Conservation (phyloP, 306 rosid species). For the Betula pendula region DNA sequence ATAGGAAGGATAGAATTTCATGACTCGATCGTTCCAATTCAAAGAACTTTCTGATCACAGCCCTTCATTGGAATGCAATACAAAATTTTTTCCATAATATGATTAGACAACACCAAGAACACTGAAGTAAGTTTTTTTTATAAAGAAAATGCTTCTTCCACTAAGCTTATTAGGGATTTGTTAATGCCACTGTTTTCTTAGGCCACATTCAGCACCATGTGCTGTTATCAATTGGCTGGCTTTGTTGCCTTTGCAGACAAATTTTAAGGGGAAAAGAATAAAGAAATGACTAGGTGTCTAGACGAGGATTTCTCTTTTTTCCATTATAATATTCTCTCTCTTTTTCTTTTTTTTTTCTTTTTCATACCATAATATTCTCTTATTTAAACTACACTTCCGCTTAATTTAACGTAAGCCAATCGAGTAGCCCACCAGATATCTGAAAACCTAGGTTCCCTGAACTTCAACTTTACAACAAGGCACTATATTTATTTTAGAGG, state of each 20-base stretch:
- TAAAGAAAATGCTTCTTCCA: slow-evolving; percentile 61
- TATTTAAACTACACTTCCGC: too few relatives aligned
- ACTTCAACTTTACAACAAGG: slow-evolving; percentile 15
- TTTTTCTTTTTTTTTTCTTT: too few relatives aligned
- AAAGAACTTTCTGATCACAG: slow-evolving; percentile 12
- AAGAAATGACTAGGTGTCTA: not conserved
- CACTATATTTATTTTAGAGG: slow-evolving; percentile 10
- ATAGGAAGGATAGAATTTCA: slow-evolving; percentile 36
- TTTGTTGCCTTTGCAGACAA: not conserved
- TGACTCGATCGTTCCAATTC: slow-evolving; percentile 25
- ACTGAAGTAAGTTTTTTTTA: slow-evolving; percentile 18
- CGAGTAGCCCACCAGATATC: slow-evolving; percentile 1
- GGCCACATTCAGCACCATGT: slow-evolving; percentile 14
- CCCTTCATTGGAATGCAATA: slow-evolving; percentile 38
- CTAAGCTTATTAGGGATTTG: slow-evolving; percentile 31
- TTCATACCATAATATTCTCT: too few relatives aligned
- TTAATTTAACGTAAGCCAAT: slow-evolving; percentile 18
- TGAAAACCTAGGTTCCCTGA: slow-evolving; percentile 21
- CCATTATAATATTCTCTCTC: not conserved
- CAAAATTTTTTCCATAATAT: slow-evolving; percentile 27
- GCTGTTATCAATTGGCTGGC: not conserved
- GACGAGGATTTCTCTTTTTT: not conserved
- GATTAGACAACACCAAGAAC: slow-evolving; percentile 81
- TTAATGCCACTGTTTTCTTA: not conserved
- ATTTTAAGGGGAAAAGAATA: not conserved